phyloP scores from a whole-genome alignment of 768 basidiomycete species.

The Tulasnella sp. region DNA sequence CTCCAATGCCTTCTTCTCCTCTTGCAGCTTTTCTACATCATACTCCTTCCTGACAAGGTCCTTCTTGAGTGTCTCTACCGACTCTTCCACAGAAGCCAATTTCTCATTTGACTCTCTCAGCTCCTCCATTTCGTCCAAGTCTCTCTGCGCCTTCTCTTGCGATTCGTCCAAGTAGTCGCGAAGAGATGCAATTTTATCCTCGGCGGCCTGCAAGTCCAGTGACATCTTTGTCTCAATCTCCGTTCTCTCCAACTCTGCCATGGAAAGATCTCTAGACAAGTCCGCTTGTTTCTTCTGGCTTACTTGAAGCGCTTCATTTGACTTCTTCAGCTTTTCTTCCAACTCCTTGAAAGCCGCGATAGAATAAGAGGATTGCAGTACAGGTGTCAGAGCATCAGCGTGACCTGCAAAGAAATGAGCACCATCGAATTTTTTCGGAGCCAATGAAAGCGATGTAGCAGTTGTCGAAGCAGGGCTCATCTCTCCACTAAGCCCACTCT shows the following conservation, averaged over 20 bases:
- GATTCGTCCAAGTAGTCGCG: constrained; percentile 42
- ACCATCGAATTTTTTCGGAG: constrained; percentile 58
- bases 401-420: constrained; percentile 79
- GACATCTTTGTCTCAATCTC: constrained; percentile 50
- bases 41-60: constrained; percentile 11
- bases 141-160: constrained; percentile 37
- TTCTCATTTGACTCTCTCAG: constrained; percentile 30
- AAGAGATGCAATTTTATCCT: constrained; percentile 48
- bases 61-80: background rate
- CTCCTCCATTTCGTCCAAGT: constrained; percentile 31
- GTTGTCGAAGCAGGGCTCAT: constrained; percentile 39
- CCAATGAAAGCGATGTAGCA: constrained; percentile 28
- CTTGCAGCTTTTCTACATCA: constrained; percentile 9
- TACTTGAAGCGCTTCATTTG: constrained; percentile 42
- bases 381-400: constrained; percentile 49
- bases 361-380: constrained; percentile 32
- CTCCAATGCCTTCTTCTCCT: constrained; percentile 31
- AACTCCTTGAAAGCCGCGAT: constrained; percentile 37
- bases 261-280: constrained; percentile 46
- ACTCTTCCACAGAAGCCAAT: background rate
- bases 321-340: constrained; percentile 52
- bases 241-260: constrained; percentile 53
- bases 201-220: constrained; percentile 51
- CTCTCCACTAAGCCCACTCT: constrained; percentile 19
- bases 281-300: constrained; percentile 51